Evolutionary conservation across 495 filamentous ascomycete genomes (phyloP), one percentile per base, ranked within the genome.

Genomic region (Glarea lozoyensis): DNA sequence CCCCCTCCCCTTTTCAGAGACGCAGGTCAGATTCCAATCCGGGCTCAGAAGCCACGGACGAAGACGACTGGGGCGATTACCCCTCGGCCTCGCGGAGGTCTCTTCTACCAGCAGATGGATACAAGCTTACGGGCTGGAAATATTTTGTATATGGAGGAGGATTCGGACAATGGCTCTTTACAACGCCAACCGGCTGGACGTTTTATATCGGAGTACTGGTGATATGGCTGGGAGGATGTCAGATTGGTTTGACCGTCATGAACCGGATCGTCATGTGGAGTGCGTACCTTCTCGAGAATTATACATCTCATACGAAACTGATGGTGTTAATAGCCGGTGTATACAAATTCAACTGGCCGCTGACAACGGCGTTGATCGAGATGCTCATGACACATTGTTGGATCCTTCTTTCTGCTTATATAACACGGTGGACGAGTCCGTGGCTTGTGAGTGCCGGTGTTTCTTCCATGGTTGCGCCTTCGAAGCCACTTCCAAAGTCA

Each of bases 331-430:
- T 54, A 68, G 67, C 67, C 29, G 71, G 69, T 27, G 66, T 68
- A 16, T 72, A 73, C 40, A 74, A 71, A 56, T 72, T 75, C 43
- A 60, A 59, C 21, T 75, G 72, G 40, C 71, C 71, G 12, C 43
- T 74, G 5, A 66, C 69, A 11, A 60, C 65, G 19, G 68, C 70
- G 0, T 56, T 70, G 9, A 37, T 73, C n/a, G 62, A 75, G 40
- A 60, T 75, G 30, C 37, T 70, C 25, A 58, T 72, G 36, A 66
- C 71, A 10, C 50, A 53, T 27, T 42, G 24, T 10, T 52, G 39
- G 13, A 17, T 57, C 13, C 23, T 49, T 4, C 40, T 53, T 13
- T 58, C 48, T 2, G 55, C 55, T 33, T 46, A 45, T 36, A 47
- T 58, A 6, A 58, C 55, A 12, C 29, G 55, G 34, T 45, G 41